These are phyloP conservation scores for Schwanniomyces yamadae DNA, from an alignment of 805 yeast species.

Conservation along the genomic window DNA sequence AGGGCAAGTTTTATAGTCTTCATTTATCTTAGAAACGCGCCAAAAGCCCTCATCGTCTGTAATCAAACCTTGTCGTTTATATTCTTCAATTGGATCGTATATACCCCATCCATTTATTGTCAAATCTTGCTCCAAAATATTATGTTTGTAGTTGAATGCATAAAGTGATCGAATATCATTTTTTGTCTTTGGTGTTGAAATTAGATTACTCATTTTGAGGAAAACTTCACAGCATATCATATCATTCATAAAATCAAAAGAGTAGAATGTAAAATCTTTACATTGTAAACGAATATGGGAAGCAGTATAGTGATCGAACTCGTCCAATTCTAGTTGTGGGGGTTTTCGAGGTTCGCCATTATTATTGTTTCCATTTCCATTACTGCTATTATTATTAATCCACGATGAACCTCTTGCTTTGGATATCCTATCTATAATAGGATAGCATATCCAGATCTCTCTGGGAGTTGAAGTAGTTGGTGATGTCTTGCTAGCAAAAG, in stretches of 20 bases:
- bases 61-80: slow-evolving; percentile 67
- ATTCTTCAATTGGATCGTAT: slow-evolving; percentile 64
- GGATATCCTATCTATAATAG: slow-evolving; percentile 66
- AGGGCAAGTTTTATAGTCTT: slow-evolving; percentile 61
- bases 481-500: slow-evolving; percentile 18
- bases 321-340: slow-evolving; percentile 9
- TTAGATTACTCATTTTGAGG: slow-evolving; percentile 63
- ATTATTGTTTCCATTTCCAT: slow-evolving; percentile 1
- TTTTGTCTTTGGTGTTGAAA: slow-evolving; percentile 55
- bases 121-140: slow-evolving; percentile 58
- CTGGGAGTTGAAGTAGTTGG: slow-evolving; percentile 21
- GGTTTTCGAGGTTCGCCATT: slow-evolving; percentile 8
- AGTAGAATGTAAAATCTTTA: slow-evolving; percentile 79
- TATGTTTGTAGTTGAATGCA: slow-evolving; percentile 81
- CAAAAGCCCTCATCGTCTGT: slow-evolving; percentile 42
- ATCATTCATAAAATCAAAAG: slow-evolving; percentile 69
- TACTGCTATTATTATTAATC: slow-evolving; percentile 16
- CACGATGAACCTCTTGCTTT: slow-evolving; percentile 55
- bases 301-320: slow-evolving; percentile 36
- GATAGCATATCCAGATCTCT: slow-evolving; percentile 92
- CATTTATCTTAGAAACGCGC: slow-evolving; percentile 70
- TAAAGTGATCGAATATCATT: slow-evolving; percentile 51
- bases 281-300: slow-evolving; percentile 71
- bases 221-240: slow-evolving; percentile 65
- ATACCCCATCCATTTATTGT: slow-evolving; percentile 64